Percentiles rank a stretch among this genome's conserved stretches.
Conservation (phyloP, 108 stramenopile genomes). For the Skeletonema tropicum region DNA sequence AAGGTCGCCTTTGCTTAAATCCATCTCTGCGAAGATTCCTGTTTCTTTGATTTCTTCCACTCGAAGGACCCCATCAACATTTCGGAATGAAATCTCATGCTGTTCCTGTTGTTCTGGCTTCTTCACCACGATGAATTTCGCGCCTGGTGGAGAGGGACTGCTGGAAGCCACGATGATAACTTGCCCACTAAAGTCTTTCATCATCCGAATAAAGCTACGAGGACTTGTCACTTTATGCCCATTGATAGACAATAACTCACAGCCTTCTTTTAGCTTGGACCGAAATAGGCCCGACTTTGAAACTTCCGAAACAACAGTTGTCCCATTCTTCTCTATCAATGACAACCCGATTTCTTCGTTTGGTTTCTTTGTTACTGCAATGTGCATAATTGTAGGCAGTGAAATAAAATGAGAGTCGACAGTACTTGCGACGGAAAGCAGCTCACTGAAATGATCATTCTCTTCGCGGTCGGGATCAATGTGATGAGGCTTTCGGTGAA, state of each 20-base stretch:
- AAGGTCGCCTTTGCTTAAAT: constrained; percentile 22
- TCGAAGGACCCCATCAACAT: constrained; percentile 23
- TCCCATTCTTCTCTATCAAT: constrained; percentile 26
- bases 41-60: constrained; percentile 10
- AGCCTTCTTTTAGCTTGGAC: constrained; percentile 19
- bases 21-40: constrained; percentile 18
- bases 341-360: constrained; percentile 34
- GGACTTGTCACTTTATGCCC: constrained; percentile 28
- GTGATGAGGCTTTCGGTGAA: neutral
- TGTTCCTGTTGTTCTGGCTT: constrained; percentile 10
- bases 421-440: constrained; percentile 36
- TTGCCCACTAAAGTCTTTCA: constrained; percentile 21
- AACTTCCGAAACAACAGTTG: constrained; percentile 27
- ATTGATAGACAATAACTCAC: constrained; percentile 33
- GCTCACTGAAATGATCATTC: constrained; percentile 11
- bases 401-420: neutral
- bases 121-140: constrained; percentile 13
- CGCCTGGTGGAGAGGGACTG: constrained; percentile 25
- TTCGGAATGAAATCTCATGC: constrained; percentile 19
- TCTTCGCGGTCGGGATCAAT: neutral
- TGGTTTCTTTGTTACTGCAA: constrained; percentile 14
- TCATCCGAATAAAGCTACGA: constrained; percentile 28
- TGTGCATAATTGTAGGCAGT: constrained; percentile 5
- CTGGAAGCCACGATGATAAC: constrained; percentile 23
- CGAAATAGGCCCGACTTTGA: constrained; percentile 26